Evolutionary conservation across 768 basidiomycete genomes (phyloP), one percentile per base, ranked within the genome.

Genomic region (Leucosporidium scottii): DNA sequence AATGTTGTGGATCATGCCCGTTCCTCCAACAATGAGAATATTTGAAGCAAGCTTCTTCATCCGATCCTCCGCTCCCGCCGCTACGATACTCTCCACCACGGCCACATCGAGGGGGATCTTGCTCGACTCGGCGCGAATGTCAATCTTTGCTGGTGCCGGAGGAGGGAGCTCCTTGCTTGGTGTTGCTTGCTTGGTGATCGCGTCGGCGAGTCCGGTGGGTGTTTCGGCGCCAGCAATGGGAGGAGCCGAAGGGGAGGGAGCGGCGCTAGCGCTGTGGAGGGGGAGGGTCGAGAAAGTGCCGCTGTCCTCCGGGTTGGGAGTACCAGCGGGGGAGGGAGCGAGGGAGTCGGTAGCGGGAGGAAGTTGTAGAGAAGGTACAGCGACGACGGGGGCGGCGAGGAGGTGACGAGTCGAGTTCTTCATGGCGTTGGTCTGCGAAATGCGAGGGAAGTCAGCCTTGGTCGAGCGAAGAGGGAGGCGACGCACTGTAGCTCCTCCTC

Each of bases 21-120:
- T 85, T 3, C 93, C 93, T 21, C 93, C 93, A 50, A 93, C 85
- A 53, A 97, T 85, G 4, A 97, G 80, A 25, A 96, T 87, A 3
- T 88, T 89, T 75, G 89, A 87, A 31, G 93, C 83, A 75, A 93
- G 90, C 76, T 92, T 91, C 71, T 88, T 86, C 47, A 91, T 87
- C 79, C 90, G 90, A 34, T 94, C 92, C 71, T 92, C 90, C 4
- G 88, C 87, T 4, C 89, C 90, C 6, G 87, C 88, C 2, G 90
- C 87, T n/a, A 91, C 83, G 13, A 91, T 85, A 73, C 91, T 89
- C 76, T 94, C 93, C 79, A 90, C 90, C 68, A 96, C 89, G 12
- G 91, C 93, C 15, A 93, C 88, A 75, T 96, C 93, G 64, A 96
- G 80, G 1, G 93, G 92, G 50, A 93, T 81, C 77, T 93, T 93